Conservation (phyloP, 805 yeast genomes). For the Spathaspora girioi region DNA sequence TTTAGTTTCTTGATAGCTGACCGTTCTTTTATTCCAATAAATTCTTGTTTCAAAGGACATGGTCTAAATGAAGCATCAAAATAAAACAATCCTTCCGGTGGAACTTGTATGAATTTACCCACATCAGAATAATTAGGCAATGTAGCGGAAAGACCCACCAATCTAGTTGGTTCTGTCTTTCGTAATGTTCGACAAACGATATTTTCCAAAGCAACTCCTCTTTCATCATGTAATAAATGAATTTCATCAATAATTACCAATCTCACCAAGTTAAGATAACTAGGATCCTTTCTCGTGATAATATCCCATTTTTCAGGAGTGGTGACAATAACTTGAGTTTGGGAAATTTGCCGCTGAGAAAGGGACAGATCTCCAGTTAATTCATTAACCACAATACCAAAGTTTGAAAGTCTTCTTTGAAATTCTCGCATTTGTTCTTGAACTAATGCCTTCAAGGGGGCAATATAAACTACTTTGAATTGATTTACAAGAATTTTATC, state of each 20-base stretch:
- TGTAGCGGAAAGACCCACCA: constrained; percentile 90
- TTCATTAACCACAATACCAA: constrained; percentile 75
- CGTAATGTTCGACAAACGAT: constrained; percentile 74
- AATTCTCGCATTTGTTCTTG: constrained; percentile 93
- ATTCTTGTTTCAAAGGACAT: constrained; percentile 86
- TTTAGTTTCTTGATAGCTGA: constrained; percentile 70
- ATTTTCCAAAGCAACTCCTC: constrained; percentile 93
- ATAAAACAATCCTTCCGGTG: constrained; percentile 60
- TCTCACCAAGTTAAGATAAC: constrained; percentile 59
- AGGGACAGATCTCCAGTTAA: constrained; percentile 86
- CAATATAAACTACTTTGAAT: constrained; percentile 81
- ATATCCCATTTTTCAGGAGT: constrained; percentile 99
- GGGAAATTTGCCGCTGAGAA: constrained; percentile 68
- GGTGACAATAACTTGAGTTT: constrained; percentile 81
- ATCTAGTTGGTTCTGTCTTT: constrained; percentile 45
- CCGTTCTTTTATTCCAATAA: constrained; percentile 82
- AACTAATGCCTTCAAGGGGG: constrained; percentile 91
- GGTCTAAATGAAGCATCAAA: constrained; percentile 87
- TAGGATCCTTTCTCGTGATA: constrained; percentile 73
- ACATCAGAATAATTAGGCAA: constrained; percentile 87
- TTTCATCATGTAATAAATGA: constrained; percentile 85
- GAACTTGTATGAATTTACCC: constrained; percentile 73
- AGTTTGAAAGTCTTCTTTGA: constrained; percentile 58
- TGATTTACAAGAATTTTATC: constrained; percentile 51
- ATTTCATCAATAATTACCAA: constrained; percentile 87